Evolutionary conservation across 148 eudicot genomes (phyloP), one percentile per base, ranked within the genome.

Genomic region (Agrostemma githago): DNA sequence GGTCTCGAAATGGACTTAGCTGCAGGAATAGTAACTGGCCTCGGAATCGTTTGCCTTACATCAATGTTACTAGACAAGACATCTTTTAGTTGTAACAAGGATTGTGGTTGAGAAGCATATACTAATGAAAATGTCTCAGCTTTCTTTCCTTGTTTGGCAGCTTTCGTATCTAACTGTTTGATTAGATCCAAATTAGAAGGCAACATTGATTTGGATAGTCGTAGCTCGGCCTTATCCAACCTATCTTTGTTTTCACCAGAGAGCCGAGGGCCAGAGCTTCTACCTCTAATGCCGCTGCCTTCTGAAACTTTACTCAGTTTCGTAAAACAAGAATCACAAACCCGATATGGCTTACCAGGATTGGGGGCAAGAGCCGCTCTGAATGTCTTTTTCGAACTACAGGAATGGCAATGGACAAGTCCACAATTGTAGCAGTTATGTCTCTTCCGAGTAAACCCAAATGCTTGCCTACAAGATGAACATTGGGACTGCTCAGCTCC

Each of bases 341-440:
- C 98, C 66, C 98, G 97, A 80, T 94, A 87, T 16, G 93, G 96
- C 84, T 92, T 94, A 72, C 82, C 74, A 17, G 98, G 97, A 82
- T 87, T 90, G 17, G 98, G 97, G 74, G 98, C 90, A 80, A 89
- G 76, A 56, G 90, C 98, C 7, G 98, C 98, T 80, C 93, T 88
- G 38, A 76, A 59, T 62, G 97, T 89, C 82, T 94, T 94, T 73
- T 85, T 83, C 11, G 98, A 91, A 77, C 93, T 94, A 79, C 98
- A 94, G 0, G 97, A 82, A 77, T 94, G 98, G 83, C 98, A 94
- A 67, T 89, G 97, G 16, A 95, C 98, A 72, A 89, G 93, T 60
- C 98, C 98, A 83, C 98, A 95, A 74, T 95, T 95, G 78, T 95
- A 95, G 82, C 98, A 95, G 78, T 95, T 95, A 70, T 95, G 98